phyloP scores from a whole-genome alignment of 73 alveolate genomes.

The Paramecium caudatum region DNA sequence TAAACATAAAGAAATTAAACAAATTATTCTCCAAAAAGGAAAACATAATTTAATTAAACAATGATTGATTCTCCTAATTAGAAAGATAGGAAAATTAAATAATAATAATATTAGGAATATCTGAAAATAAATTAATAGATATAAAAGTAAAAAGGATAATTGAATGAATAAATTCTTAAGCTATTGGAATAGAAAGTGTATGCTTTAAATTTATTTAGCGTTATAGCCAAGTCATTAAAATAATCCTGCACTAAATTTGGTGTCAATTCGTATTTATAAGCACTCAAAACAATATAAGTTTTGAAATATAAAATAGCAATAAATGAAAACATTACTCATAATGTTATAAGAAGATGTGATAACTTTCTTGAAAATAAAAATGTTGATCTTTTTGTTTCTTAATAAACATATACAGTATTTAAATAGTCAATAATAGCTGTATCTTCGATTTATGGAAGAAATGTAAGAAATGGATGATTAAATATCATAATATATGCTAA shows the following conservation, averaged over 20 bases:
- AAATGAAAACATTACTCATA: neutral
- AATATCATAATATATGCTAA: conserved; percentile 11
- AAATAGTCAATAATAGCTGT: neutral
- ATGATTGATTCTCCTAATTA: neutral
- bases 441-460: neutral
- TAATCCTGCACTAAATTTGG: neutral
- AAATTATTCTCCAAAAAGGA: neutral
- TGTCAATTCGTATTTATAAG: neutral
- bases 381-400: too few species aligned
- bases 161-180: neutral
- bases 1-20: neutral
- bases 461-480: conserved; percentile 16
- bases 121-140: neutral
- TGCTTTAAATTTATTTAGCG: neutral
- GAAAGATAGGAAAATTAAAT: neutral
- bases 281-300: neutral
- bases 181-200: conserved; percentile 31
- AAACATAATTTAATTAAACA: neutral
- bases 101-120: neutral
- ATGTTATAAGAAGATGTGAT: neutral
- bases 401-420: neutral
- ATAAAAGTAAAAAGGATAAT: neutral
- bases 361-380: conserved; percentile 34
- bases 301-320: neutral
- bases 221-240: neutral